These are phyloP conservation scores for Ophiobolus disseminans DNA, from an alignment of 2,329 filamentous ascomycete genomes.

Conservation along the genomic window DNA sequence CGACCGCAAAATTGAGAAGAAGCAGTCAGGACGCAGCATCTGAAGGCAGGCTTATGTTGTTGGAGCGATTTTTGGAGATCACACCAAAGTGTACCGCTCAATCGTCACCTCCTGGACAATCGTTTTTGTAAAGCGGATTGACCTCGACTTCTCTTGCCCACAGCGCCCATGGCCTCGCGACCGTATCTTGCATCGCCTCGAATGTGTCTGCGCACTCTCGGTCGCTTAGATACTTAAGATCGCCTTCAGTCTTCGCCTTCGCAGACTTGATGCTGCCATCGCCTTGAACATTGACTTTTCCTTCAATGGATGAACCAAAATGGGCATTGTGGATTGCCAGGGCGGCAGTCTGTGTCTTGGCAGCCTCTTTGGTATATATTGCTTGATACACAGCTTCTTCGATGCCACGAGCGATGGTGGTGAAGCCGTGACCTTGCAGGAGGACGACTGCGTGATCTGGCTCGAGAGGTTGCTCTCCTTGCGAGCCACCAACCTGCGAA, in stretches of 20 bases:
- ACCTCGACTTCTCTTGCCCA: slow-evolving; percentile 54
- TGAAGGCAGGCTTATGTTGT: too few species aligned
- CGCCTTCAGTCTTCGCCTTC: slow-evolving; percentile 51
- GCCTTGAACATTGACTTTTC: slow-evolving; percentile 48
- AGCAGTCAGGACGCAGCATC: too few species aligned
- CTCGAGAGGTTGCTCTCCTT: slow-evolving; percentile 38
- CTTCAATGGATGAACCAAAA: slow-evolving; percentile 47
- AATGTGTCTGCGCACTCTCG: slow-evolving; percentile 52
- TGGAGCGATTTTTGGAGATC: too few species aligned
- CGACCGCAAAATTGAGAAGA: too few species aligned
- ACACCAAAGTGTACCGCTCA: too few species aligned
- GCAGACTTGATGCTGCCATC: slow-evolving; percentile 51
- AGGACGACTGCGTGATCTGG: slow-evolving; percentile 48
- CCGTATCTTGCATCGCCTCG: slow-evolving; percentile 43
- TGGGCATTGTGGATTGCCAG: slow-evolving; percentile 43
- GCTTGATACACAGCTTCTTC: slow-evolving; percentile 56
- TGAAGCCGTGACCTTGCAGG: slow-evolving; percentile 57
- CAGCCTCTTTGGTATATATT: slow-evolving; percentile 52
- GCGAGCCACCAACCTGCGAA: slow-evolving; percentile 38
- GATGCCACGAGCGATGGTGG: slow-evolving; percentile 50
- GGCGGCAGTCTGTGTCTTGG: slow-evolving; percentile 51
- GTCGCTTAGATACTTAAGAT: slow-evolving; percentile 52
- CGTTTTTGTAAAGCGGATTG: slow-evolving; percentile 50
- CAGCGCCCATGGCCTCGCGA: slow-evolving; percentile 52
- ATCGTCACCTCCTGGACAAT: slow-evolving; percentile 43